Evolutionary conservation across 2,329 filamentous ascomycete genomes (phyloP).

Genomic region (Madurella mycetomatis): DNA sequence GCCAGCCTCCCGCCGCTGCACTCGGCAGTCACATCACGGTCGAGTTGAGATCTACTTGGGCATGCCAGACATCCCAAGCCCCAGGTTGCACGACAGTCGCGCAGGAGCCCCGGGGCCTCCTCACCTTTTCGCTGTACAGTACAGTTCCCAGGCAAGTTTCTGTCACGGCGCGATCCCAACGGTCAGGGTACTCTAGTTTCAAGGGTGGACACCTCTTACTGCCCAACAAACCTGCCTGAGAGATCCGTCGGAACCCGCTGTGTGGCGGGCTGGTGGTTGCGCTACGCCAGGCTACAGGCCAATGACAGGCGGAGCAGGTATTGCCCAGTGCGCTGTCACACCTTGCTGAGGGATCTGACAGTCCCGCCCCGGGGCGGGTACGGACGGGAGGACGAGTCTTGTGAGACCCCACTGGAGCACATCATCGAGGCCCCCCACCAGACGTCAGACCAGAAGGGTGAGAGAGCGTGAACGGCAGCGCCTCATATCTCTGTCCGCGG

Average conservation of each 20-base stretch:
- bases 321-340: constrained; percentile 15
- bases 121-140: too few relatives aligned
- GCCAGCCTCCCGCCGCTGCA: too few relatives aligned
- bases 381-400: constrained; percentile 18
- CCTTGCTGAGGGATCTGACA: constrained; percentile 24
- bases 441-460: neutral
- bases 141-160: neutral
- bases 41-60: neutral
- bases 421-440: constrained; percentile 4
- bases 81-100: neutral
- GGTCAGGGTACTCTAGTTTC: constrained; percentile 11
- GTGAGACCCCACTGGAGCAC: constrained; percentile 15
- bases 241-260: constrained; percentile 12
- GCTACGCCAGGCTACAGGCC: constrained; percentile 11
- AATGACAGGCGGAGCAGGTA: constrained; percentile 12
- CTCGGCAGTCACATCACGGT: neutral
- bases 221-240: constrained; percentile 14
- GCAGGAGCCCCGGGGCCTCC: neutral
- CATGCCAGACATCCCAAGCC: neutral
- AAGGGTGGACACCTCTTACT: constrained; percentile 10
- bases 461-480: neutral
- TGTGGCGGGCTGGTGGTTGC: constrained; percentile 12
- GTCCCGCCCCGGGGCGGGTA: constrained; percentile 17
- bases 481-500: neutral
- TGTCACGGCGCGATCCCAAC: constrained; percentile 7